A percentile compares a stretch with the other conserved stretches of the same genome.
Conservation (phyloP, 2,329 filamentous ascomycete species). For the Fusarium scirpi region DNA sequence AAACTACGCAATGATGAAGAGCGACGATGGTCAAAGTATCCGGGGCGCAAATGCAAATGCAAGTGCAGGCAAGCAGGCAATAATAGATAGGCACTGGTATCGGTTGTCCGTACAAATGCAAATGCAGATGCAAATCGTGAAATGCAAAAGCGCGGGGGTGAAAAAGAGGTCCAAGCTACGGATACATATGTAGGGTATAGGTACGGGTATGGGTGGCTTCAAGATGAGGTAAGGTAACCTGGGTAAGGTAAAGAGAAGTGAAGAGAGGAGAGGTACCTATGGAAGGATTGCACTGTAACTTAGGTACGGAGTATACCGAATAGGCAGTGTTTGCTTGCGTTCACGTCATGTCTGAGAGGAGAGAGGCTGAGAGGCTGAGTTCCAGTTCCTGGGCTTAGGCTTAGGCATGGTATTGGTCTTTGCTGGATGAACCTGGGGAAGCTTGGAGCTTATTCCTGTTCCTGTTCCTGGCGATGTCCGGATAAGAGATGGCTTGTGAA, state of each 20-base stretch:
- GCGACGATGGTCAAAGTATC: not conserved
- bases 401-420: not conserved
- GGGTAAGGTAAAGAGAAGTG: slow-evolving; percentile 6
- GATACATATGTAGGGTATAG: not conserved
- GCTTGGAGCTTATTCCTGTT: not conserved
- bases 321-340: slow-evolving; percentile 34
- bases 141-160: slow-evolving; percentile 21
- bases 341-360: slow-evolving; percentile 51
- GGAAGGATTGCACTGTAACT: not conserved
- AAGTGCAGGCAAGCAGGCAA: not conserved
- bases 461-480: slow-evolving; percentile 32
- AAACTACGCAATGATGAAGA: not conserved
- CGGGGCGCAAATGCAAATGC: not conserved
- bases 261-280: slow-evolving; percentile 2
- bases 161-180: slow-evolving; percentile 27
- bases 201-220: not conserved
- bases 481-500: not conserved
- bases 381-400: slow-evolving; percentile 28
- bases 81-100: not conserved
- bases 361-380: slow-evolving; percentile 30
- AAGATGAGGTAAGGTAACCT: slow-evolving; percentile 12
- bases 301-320: slow-evolving; percentile 22
- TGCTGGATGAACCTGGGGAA: not conserved
- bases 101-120: not conserved
- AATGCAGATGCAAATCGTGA: slow-evolving; percentile 21